Evolutionary conservation across 108 stramenopile species (phyloP).

Genomic region (Stephanodiscus minutulus): DNA sequence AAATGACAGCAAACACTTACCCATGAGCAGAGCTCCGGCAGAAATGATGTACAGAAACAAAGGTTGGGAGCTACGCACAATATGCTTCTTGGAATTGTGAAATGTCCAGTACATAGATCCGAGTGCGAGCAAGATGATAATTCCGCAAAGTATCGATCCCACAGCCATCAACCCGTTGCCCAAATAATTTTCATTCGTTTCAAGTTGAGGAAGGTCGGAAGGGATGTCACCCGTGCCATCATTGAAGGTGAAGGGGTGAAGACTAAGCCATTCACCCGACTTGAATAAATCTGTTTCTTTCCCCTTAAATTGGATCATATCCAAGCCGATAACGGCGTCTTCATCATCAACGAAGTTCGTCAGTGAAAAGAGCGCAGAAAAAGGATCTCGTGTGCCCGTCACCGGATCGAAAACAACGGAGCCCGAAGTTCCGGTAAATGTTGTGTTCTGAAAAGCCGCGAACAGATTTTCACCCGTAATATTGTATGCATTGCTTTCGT

Average conservation of each 20-base stretch:
- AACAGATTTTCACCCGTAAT: constrained; percentile 49
- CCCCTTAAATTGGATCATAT: constrained; percentile 15
- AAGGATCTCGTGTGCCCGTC: constrained; percentile 54
- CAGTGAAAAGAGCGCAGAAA: constrained; percentile 39
- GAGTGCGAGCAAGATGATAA: constrained; percentile 31
- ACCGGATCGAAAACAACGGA: constrained; percentile 45
- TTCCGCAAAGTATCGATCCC: constrained; percentile 8
- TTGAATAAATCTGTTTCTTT: constrained; percentile 38
- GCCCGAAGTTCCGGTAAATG: constrained; percentile 53
- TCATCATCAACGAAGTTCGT: constrained; percentile 39
- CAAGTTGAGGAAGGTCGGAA: constrained; percentile 32
- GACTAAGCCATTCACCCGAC: constrained; percentile 47
- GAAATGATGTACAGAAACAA: constrained; percentile 50
- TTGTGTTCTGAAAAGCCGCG: constrained; percentile 26
- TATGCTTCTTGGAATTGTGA: constrained; percentile 30
- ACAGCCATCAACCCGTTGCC: constrained; percentile 14
- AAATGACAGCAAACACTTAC: constrained; percentile 5
- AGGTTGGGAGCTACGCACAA: constrained; percentile 65
- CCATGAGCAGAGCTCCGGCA: constrained; percentile 47
- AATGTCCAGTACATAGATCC: constrained; percentile 46
- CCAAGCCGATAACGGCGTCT: constrained; percentile 3
- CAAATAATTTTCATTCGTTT: constrained; percentile 18
- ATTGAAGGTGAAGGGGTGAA: constrained; percentile 43
- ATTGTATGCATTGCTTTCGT: constrained; percentile 2
- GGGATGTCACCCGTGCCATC: constrained; percentile 49